A percentile compares a stretch with the other conserved stretches of the same genome.
Conservation (phyloP, 1,284 basidiomycete genomes). For the Austroboletus olivaceoglutinosus region DNA sequence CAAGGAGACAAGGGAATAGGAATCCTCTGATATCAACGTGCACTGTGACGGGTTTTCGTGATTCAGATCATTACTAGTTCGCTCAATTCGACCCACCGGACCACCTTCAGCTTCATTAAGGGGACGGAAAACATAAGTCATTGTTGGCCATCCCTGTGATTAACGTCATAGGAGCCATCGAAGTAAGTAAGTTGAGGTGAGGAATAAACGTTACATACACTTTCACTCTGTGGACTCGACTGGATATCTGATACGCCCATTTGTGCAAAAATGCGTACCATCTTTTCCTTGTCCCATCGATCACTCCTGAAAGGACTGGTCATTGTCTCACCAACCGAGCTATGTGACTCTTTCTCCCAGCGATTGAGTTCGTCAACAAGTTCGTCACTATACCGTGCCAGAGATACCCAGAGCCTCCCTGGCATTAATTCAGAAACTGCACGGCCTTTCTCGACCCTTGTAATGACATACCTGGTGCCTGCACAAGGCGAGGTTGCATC, state of each 20-base stretch:
- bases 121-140: constrained; percentile 45
- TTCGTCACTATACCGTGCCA: constrained; percentile 74
- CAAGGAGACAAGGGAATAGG: neutral
- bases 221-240: constrained; percentile 11
- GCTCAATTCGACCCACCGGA: constrained; percentile 41
- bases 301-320: constrained; percentile 50
- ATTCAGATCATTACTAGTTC: constrained; percentile 32
- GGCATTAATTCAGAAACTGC: constrained; percentile 33
- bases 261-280: constrained; percentile 72
- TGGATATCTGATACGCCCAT: constrained; percentile 42
- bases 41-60: constrained; percentile 9
- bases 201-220: constrained; percentile 19
- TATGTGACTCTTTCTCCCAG: constrained; percentile 57
- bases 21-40: constrained; percentile 1
- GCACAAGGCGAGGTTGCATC: constrained; percentile 50
- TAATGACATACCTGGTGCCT: constrained; percentile 56
- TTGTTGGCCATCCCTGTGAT: constrained; percentile 40
- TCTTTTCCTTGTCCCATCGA: constrained; percentile 70
- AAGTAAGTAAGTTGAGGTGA: neutral
- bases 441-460: constrained; percentile 37
- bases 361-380: constrained; percentile 59
- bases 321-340: constrained; percentile 32
- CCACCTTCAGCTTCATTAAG: constrained; percentile 29
- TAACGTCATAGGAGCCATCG: constrained; percentile 1
- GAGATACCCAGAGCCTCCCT: constrained; percentile 66